phyloP scores from a whole-genome alignment of 208 protist species.

The Acanthamoeba triangularis region DNA sequence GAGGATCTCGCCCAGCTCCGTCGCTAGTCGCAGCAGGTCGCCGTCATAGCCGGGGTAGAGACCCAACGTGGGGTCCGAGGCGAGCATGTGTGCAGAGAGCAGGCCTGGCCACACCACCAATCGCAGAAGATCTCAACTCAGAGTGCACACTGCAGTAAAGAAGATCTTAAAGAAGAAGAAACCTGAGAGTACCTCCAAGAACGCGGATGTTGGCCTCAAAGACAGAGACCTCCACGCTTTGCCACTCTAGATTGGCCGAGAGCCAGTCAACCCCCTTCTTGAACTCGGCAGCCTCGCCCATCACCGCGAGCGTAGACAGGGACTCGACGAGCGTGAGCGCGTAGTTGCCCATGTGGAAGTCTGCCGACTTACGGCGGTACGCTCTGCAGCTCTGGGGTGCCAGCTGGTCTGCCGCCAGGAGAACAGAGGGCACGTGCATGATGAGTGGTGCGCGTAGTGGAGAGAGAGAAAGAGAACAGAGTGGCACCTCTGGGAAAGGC shows the following conservation, averaged over 20 bases:
- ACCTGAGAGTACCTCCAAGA: slow-evolving; percentile 88
- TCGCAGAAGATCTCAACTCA: background rate
- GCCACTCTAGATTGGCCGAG: background rate
- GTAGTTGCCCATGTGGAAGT: background rate
- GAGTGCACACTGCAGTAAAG: no score
- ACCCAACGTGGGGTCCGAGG: background rate
- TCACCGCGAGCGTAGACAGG: slow-evolving; percentile 72
- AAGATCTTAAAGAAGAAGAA: background rate
- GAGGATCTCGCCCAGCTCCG: slow-evolving; percentile 26
- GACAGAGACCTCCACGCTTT: slow-evolving; percentile 91
- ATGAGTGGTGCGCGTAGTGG: slow-evolving; percentile 76
- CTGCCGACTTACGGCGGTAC: background rate
- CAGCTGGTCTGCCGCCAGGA: slow-evolving; percentile 91
- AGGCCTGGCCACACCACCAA: background rate
- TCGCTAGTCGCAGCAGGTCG: background rate
- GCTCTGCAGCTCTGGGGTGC: slow-evolving; percentile 88
- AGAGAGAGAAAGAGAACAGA: slow-evolving; percentile 81
- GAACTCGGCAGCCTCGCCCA: slow-evolving; percentile 84
- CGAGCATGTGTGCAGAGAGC: slow-evolving; percentile 50
- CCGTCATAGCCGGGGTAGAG: slow-evolving; percentile 35
- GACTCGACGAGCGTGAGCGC: slow-evolving; percentile 46
- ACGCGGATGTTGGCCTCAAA: slow-evolving; percentile 95
- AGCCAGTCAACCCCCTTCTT: slow-evolving; percentile 79
- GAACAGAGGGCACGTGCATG: slow-evolving; percentile 86
- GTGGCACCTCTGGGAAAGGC: slow-evolving; percentile 94